A percentile compares a stretch with the other conserved stretches of the same genome.
phyloP scores from a whole-genome alignment of 768 basidiomycete genomes.

The Lactarius deliciosus region DNA sequence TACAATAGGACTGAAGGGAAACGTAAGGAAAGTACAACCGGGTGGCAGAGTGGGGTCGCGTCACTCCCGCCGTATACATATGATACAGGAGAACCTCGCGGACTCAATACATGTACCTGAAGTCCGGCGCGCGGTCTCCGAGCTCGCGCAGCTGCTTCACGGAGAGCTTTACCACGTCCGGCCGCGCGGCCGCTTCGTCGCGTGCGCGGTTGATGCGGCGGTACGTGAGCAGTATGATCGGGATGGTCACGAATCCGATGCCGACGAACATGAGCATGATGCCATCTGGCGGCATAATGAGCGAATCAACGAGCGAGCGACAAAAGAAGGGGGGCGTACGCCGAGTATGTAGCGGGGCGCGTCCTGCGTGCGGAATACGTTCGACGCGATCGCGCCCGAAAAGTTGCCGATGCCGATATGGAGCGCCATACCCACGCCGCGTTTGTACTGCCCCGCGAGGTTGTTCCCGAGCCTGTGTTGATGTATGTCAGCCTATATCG shows the following conservation, averaged over 20 bases:
- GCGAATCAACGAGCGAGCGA: neutral
- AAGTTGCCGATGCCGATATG: constrained; percentile 71
- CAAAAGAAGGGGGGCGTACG: constrained; percentile 32
- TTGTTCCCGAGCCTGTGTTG: constrained; percentile 60
- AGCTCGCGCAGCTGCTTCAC: constrained; percentile 39
- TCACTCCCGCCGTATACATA: neutral
- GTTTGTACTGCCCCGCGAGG: constrained; percentile 67
- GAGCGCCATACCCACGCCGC: constrained; percentile 63
- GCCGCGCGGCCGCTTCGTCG: constrained; percentile 45
- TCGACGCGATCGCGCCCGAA: constrained; percentile 60
- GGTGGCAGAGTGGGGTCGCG: no score
- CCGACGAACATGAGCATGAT: constrained; percentile 68
- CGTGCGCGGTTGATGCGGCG: constrained; percentile 54
- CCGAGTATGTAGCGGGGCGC: constrained; percentile 61
- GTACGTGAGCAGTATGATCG: constrained; percentile 50
- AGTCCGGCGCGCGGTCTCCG: constrained; percentile 64
- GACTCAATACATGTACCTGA: constrained; percentile 46
- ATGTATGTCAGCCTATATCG: neutral
- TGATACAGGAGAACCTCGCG: neutral
- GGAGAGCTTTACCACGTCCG: constrained; percentile 30
- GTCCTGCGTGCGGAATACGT: constrained; percentile 60
- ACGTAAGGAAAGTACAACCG: no score
- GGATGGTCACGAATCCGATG: constrained; percentile 56
- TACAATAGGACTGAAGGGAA: no score
- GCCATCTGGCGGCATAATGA: constrained; percentile 43